Evolutionary conservation across 2,329 filamentous ascomycete species (phyloP), one percentile per base, ranked within the genome.

Genomic region (Zopfia rhizophila): DNA sequence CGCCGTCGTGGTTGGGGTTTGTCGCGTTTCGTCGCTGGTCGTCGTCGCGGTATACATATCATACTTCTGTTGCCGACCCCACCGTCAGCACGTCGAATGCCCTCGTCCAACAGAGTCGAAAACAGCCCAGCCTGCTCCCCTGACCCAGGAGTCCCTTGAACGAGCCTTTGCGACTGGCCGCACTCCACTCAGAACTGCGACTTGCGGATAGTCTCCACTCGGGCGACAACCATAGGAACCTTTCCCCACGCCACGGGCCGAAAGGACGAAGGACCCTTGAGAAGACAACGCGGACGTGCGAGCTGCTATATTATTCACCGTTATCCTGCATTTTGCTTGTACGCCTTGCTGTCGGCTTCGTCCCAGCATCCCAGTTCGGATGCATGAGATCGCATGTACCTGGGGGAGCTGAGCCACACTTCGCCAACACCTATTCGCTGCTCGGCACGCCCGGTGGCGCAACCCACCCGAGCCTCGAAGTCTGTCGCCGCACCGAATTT

Each of bases 1-100:
- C 58, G 53, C 51, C 46, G 56, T 51, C 52, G 55, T 55, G 48
- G 53, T 35, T 48, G 51, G 45, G 36, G 38, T 41, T 42, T 47
- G 58, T 50, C 60, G 55, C 56, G 56, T 59, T 56, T 56, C 47
- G 53, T 37, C 36, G 25, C 46, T 56, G 58, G 46, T 53, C 42
- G 42, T 35, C 48, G 55, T 56, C 47, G 55, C 50, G 50, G 42
- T 60, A 63, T 68, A 70, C 65, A 63, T 68, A 69, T 62, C 58
- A 53, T 54, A 43, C 44, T 50, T 48, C 51, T 32, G 42, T 40
- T 52, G 42, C 56, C 53, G 44, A 63, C 58, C 58, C 59, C 61
- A 51, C 56, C 55, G 52, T 55, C 51, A 58, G 54, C 49, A 53
- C 44, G 8, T 36, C 38, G 17, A 19, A 31, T 46, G 46, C 55